These are phyloP conservation scores for Boletus vermiculosoides DNA, from an alignment of 768 basidiomycete genomes.

Conservation along the genomic window DNA sequence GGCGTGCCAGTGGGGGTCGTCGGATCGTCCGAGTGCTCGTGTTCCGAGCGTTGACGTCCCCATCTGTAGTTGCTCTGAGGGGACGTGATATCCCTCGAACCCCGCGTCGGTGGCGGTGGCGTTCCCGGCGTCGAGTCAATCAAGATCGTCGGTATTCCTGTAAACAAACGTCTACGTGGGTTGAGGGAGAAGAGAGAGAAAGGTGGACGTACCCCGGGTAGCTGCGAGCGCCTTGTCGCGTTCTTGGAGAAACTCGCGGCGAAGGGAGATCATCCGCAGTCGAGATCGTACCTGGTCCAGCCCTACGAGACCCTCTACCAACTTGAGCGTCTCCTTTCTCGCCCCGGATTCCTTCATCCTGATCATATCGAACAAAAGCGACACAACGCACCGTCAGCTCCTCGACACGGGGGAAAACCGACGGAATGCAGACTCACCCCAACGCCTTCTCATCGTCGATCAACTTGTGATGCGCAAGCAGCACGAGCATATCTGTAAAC, in stretches of 20 bases:
- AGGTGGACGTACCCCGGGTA: background rate
- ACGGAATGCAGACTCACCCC: slow-evolving; percentile 52
- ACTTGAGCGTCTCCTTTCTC: slow-evolving; percentile 70
- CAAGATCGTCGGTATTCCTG: slow-evolving; percentile 67
- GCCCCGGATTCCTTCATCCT: slow-evolving; percentile 82
- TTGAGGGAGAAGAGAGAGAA: background rate
- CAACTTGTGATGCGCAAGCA: slow-evolving; percentile 89
- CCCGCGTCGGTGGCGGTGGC: slow-evolving; percentile 33
- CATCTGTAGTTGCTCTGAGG: slow-evolving; percentile 16
- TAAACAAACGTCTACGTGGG: too few species aligned
- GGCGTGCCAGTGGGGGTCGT: background rate
- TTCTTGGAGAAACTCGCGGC: slow-evolving; percentile 61
- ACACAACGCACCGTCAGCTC: background rate
- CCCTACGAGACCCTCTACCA: slow-evolving; percentile 82
- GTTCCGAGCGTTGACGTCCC: background rate
- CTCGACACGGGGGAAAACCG: background rate
- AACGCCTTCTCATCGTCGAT: slow-evolving; percentile 88
- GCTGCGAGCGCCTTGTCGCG: slow-evolving; percentile 41
- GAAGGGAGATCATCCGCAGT: slow-evolving; percentile 70
- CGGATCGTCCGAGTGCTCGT: background rate
- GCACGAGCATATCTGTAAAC: slow-evolving; percentile 83
- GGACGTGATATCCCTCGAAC: slow-evolving; percentile 57
- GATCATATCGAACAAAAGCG: background rate
- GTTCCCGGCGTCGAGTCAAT: slow-evolving; percentile 41
- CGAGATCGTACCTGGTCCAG: slow-evolving; percentile 81